phyloP scores from a whole-genome alignment of 257 asterid species.

The Przewalskia tangutica region DNA sequence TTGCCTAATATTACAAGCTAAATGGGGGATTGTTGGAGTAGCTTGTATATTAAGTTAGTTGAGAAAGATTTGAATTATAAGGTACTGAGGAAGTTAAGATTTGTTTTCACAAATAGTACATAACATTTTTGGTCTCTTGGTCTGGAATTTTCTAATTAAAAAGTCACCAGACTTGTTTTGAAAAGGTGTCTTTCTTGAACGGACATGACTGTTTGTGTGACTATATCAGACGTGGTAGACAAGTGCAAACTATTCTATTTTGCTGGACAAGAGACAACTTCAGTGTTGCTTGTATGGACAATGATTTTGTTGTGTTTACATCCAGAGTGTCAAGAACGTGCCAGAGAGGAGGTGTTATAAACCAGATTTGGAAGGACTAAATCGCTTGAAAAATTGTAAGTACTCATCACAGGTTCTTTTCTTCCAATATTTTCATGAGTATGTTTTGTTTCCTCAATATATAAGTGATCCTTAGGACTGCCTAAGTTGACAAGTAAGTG shows the following conservation, averaged over 20 bases:
- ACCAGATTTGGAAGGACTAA: slow-evolving; percentile 19
- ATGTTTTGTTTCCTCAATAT: not conserved
- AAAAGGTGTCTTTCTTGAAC: too few relatives aligned
- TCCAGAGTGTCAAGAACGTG: slow-evolving; percentile 24
- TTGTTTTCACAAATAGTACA: too few relatives aligned
- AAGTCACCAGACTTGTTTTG: too few relatives aligned
- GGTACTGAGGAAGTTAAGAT: too few relatives aligned
- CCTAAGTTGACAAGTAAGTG: too few relatives aligned
- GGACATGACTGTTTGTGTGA: not conserved
- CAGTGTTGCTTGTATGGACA: slow-evolving; percentile 47
- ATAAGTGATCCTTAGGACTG: too few relatives aligned
- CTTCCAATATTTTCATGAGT: not conserved
- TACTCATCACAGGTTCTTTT: not conserved
- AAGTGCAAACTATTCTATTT: slow-evolving; percentile 43
- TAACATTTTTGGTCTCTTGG: too few relatives aligned
- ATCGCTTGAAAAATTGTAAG: slow-evolving; percentile 27
- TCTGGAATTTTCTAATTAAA: too few relatives aligned
- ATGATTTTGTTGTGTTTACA: slow-evolving; percentile 19
- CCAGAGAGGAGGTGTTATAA: slow-evolving; percentile 29
- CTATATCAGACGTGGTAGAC: slow-evolving; percentile 14
- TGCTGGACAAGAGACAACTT: slow-evolving; percentile 52
- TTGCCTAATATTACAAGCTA: not conserved
- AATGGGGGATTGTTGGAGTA: not conserved
- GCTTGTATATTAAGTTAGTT: not conserved
- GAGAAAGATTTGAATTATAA: not conserved